Evolutionary conservation across 495 filamentous ascomycete genomes (phyloP).

Genomic region (Neurospora sp.): DNA sequence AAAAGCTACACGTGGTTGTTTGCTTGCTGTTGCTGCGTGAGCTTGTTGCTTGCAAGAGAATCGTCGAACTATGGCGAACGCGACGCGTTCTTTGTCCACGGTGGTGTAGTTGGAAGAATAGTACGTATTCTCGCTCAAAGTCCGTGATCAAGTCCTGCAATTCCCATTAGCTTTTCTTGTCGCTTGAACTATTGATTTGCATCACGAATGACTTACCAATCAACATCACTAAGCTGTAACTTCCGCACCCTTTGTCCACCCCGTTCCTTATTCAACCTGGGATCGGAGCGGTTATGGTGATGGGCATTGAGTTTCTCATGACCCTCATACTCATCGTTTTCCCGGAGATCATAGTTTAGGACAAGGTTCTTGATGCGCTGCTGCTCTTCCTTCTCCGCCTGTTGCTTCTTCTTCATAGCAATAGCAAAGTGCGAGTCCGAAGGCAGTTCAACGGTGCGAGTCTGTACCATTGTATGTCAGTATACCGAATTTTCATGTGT

Average conservation of each 20-base stretch:
- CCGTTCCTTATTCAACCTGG: slow-evolving; percentile 55
- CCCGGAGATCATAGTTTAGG: slow-evolving; percentile 85
- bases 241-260: slow-evolving; percentile 77
- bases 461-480: slow-evolving; percentile 39
- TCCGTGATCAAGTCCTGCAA: slow-evolving; percentile 10
- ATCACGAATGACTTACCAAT: slow-evolving; percentile 59
- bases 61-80: background rate
- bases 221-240: slow-evolving; percentile 89
- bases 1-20: background rate
- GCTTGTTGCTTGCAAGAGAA: background rate
- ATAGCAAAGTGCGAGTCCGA: slow-evolving; percentile 91
- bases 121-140: background rate
- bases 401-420: slow-evolving; percentile 89
- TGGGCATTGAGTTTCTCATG: slow-evolving; percentile 38
- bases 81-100: background rate
- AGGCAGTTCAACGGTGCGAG: slow-evolving; percentile 84
- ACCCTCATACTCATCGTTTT: slow-evolving; percentile 55
- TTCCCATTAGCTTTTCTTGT: background rate
- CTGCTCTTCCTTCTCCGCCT: slow-evolving; percentile 91
- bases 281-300: slow-evolving; percentile 49
- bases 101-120: background rate
- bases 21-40: background rate
- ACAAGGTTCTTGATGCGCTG: slow-evolving; percentile 97
- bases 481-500: background rate
- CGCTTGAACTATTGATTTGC: background rate